phyloP scores from a whole-genome alignment of 2,329 filamentous ascomycete species.

The Trichoderma breve region DNA sequence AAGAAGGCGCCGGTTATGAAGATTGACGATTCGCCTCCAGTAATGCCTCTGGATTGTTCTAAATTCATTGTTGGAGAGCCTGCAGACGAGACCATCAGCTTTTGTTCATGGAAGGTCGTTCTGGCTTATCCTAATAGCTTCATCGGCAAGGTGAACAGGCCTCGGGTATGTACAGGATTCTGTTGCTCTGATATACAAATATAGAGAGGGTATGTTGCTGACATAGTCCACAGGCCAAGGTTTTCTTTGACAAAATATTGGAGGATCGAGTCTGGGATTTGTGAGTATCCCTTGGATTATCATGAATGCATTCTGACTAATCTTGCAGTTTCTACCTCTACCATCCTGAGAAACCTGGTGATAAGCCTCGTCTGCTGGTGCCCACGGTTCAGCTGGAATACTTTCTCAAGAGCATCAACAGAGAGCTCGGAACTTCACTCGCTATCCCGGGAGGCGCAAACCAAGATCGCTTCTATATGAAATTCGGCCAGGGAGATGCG shows the following conservation, averaged over 20 bases:
- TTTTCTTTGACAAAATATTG: constrained; percentile 59
- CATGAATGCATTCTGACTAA: not conserved
- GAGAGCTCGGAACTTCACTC: constrained; percentile 52
- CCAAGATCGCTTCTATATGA: constrained; percentile 56
- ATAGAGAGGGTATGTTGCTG: not conserved
- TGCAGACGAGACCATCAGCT: constrained; percentile 30
- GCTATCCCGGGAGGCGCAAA: constrained; percentile 54
- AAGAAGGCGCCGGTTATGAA: not conserved
- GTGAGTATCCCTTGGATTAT: constrained; percentile 42
- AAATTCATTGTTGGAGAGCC: constrained; percentile 29
- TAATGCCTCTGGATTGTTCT: constrained; percentile 25
- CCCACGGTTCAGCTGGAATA: constrained; percentile 62
- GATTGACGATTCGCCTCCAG: not conserved
- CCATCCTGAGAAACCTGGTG: constrained; percentile 44
- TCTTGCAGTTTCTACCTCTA: constrained; percentile 63
- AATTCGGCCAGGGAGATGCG: constrained; percentile 58
- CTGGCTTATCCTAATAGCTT: constrained; percentile 59
- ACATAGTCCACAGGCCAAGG: constrained; percentile 35
- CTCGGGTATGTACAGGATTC: constrained; percentile 37
- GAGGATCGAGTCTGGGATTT: constrained; percentile 69
- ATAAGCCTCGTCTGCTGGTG: constrained; percentile 64
- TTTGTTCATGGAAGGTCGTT: constrained; percentile 55
- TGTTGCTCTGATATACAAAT: too few species aligned
- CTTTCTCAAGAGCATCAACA: constrained; percentile 65
- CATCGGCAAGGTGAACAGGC: constrained; percentile 53